A percentile compares a stretch with the other conserved stretches of the same genome.
These are phyloP conservation scores for Orbilia javanica DNA, from an alignment of 2,329 filamentous ascomycete genomes.

Conservation along the genomic window DNA sequence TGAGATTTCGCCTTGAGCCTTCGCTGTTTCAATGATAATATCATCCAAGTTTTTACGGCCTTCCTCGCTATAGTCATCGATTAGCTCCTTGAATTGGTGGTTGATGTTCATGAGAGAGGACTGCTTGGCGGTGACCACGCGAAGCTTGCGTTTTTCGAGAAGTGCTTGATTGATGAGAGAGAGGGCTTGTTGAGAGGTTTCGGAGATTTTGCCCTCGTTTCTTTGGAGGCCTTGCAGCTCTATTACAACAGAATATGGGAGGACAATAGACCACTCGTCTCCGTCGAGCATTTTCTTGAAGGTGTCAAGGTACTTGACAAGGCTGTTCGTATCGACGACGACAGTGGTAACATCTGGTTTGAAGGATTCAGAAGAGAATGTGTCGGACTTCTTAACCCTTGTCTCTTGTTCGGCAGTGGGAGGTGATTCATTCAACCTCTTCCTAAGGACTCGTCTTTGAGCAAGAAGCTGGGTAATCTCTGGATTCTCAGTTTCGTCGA, in stretches of 20 bases:
- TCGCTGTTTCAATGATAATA: conserved; percentile 61
- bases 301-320: conserved; percentile 61
- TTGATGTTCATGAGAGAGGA: conserved; percentile 58
- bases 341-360: conserved; percentile 58
- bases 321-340: conserved; percentile 62
- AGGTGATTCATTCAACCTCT: conserved; percentile 50
- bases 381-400: conserved; percentile 42
- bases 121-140: conserved; percentile 61
- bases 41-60: conserved; percentile 61
- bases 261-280: conserved; percentile 60
- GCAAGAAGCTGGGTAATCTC: conserved; percentile 54
- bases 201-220: conserved; percentile 58
- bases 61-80: conserved; percentile 60
- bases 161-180: conserved; percentile 60
- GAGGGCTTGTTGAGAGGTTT: conserved; percentile 59
- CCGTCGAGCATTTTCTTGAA: conserved; percentile 60
- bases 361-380: conserved; percentile 21
- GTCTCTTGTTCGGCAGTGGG: conserved; percentile 34
- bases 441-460: conserved; percentile 59
- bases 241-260: conserved; percentile 62
- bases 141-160: conserved; percentile 60
- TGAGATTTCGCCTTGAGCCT: conserved; percentile 46
- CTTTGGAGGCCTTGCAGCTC: conserved; percentile 61
- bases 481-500: conserved; percentile 60
- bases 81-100: conserved; percentile 60